Percentiles rank a stretch among this genome's conserved stretches.
Evolutionary conservation across 768 basidiomycete genomes (phyloP).

Genomic region (Tricholoma matsutake): DNA sequence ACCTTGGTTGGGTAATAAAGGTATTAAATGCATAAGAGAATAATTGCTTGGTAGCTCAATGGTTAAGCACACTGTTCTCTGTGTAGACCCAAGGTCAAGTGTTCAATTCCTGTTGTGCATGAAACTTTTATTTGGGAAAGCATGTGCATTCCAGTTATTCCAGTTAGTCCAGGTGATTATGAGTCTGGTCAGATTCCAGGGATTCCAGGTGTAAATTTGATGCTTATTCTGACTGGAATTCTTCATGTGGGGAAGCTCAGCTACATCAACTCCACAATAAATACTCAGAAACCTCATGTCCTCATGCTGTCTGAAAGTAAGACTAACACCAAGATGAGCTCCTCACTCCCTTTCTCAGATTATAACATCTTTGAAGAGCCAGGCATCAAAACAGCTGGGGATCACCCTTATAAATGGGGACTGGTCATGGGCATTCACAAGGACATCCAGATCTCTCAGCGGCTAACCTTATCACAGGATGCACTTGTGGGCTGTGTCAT

Average conservation of each 20-base stretch:
- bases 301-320: not conserved
- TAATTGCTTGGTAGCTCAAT: too few relatives aligned
- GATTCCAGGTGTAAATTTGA: too few relatives aligned
- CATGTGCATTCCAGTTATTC: too few relatives aligned
- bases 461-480: not conserved
- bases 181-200: too few relatives aligned
- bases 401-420: not conserved
- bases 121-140: too few relatives aligned
- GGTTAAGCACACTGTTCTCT: too few relatives aligned
- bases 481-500: not conserved
- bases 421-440: not conserved
- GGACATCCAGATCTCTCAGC: not conserved
- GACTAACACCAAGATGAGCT: not conserved
- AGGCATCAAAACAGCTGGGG: not conserved
- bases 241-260: not conserved
- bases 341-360: not conserved
- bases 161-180: too few relatives aligned
- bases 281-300: not conserved
- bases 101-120: too few relatives aligned
- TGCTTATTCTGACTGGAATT: too few relatives aligned
- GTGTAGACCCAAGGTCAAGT: too few relatives aligned
- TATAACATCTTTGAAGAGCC: not conserved
- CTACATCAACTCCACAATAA: not conserved
- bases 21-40: too few relatives aligned
- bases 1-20: too few relatives aligned